Percentiles rank a stretch among this genome's conserved stretches.
These are phyloP conservation scores for Melanomma pulvis-pyrius DNA, from an alignment of 495 filamentous ascomycete genomes.

Conservation along the genomic window DNA sequence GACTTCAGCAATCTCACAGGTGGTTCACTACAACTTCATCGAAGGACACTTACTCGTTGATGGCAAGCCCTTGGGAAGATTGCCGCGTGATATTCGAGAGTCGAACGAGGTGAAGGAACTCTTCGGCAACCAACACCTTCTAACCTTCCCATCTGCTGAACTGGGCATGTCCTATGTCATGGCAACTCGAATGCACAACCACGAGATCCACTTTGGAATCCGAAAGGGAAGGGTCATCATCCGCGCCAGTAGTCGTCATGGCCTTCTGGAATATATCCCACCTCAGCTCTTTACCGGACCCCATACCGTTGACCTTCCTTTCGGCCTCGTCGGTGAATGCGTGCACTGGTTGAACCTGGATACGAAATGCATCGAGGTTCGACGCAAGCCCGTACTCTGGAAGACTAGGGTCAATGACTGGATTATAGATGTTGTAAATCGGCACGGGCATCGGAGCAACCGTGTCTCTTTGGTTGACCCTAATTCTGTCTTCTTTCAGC, in stretches of 20 bases:
- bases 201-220: conserved; percentile 56
- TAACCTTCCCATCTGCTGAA: conserved; percentile 51
- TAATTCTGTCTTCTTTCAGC: conserved; percentile 14
- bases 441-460: conserved; percentile 30
- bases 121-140: conserved; percentile 54
- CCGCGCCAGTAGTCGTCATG: conserved; percentile 33
- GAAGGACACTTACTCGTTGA: conserved; percentile 56
- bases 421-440: conserved; percentile 37
- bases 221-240: conserved; percentile 47
- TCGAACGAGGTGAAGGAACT: conserved; percentile 48
- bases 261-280: conserved; percentile 47
- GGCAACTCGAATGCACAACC: conserved; percentile 31
- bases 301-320: conserved; percentile 36
- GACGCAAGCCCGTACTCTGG: conserved; percentile 41
- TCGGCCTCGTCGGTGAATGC: conserved; percentile 32
- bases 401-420: conserved; percentile 34
- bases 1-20: conserved; percentile 53
- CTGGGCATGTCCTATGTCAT: conserved; percentile 52
- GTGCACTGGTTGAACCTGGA: conserved; percentile 42
- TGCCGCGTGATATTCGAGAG: conserved; percentile 51
- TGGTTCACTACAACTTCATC: conserved; percentile 55
- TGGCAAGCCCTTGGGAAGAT: conserved; percentile 51
- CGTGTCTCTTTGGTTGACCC: conserved; percentile 36
- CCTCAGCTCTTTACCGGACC: conserved; percentile 35
- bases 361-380: conserved; percentile 39